phyloP scores from a whole-genome alignment of 2,329 filamentous ascomycete genomes.

The Fusarium abutilonis region DNA sequence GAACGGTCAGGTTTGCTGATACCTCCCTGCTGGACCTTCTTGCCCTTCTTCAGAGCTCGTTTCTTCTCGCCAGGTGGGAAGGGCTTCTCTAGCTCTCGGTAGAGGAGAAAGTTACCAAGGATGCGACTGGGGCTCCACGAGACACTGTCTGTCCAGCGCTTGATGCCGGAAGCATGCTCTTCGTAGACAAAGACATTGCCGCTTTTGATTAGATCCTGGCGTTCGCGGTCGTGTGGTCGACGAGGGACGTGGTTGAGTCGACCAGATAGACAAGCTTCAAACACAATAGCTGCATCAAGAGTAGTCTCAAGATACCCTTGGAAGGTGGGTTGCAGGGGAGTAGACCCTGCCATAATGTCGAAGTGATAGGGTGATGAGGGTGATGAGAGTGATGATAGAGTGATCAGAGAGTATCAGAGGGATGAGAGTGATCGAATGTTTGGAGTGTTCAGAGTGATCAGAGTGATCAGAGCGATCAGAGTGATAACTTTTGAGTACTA shows the following conservation, averaged over 20 bases:
- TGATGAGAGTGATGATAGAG: slow-evolving; percentile 11
- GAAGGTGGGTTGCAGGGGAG: slow-evolving; percentile 69
- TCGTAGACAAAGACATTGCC: slow-evolving; percentile 93
- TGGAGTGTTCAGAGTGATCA: not conserved
- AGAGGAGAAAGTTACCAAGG: slow-evolving; percentile 84
- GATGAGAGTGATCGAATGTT: not conserved
- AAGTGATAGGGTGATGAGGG: slow-evolving; percentile 3
- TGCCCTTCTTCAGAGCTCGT: slow-evolving; percentile 77
- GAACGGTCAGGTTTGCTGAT: slow-evolving; percentile 50
- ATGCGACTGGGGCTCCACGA: slow-evolving; percentile 92
- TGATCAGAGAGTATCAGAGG: slow-evolving; percentile 12
- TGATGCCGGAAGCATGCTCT: slow-evolving; percentile 89
- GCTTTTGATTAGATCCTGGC: slow-evolving; percentile 78
- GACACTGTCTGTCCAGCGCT: slow-evolving; percentile 92
- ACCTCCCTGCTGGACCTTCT: slow-evolving; percentile 48
- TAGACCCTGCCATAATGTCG: slow-evolving; percentile 44
- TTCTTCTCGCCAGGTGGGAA: slow-evolving; percentile 89
- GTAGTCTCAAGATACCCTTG: slow-evolving; percentile 74
- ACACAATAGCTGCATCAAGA: slow-evolving; percentile 79
- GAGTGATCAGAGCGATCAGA: not conserved
- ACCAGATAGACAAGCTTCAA: slow-evolving; percentile 80
- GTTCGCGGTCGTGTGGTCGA: slow-evolving; percentile 86
- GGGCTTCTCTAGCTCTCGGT: slow-evolving; percentile 80
- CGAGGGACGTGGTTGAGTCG: slow-evolving; percentile 79
- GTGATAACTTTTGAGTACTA: too few relatives aligned